A percentile compares a stretch with the other conserved stretches of the same genome.
phyloP scores from a whole-genome alignment of 2,329 filamentous ascomycete species.

The Didymella lethalis region DNA sequence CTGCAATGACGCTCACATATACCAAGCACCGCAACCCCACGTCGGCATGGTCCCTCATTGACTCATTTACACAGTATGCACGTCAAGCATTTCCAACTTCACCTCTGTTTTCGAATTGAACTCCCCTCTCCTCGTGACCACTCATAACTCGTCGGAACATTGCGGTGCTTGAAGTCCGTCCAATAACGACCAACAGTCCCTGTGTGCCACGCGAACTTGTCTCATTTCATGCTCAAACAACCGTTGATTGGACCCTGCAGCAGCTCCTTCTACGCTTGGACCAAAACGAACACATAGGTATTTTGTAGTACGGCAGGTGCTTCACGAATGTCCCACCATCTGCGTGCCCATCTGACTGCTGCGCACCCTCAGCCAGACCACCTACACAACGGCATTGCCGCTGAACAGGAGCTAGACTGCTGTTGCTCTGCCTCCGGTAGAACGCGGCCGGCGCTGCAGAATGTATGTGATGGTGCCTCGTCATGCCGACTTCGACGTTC shows the following conservation, averaged over 20 bases:
- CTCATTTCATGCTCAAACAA: slow-evolving; percentile 22
- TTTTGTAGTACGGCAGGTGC: slow-evolving; percentile 26
- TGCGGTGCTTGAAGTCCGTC: slow-evolving; percentile 18
- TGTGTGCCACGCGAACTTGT: slow-evolving; percentile 15
- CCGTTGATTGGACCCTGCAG: slow-evolving; percentile 43
- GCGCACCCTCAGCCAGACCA: slow-evolving; percentile 4
- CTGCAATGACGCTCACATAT: slow-evolving; percentile 8
- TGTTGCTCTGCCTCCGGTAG: slow-evolving; percentile 5
- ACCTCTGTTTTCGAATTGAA: slow-evolving; percentile 20
- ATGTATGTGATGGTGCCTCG: slow-evolving; percentile 14
- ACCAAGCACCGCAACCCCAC: background rate
- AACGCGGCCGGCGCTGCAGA: slow-evolving; percentile 17
- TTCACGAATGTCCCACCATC: slow-evolving; percentile 19
- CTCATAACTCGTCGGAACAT: slow-evolving; percentile 27
- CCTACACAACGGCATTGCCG: background rate
- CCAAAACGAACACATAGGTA: slow-evolving; percentile 10
- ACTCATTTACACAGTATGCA: slow-evolving; percentile 7
- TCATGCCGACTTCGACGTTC: slow-evolving; percentile 16
- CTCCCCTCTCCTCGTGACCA: slow-evolving; percentile 29
- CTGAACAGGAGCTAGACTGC: background rate
- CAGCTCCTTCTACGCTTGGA: slow-evolving; percentile 24
- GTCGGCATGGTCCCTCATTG: slow-evolving; percentile 8
- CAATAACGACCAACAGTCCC: slow-evolving; percentile 22
- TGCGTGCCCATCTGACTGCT: slow-evolving; percentile 3
- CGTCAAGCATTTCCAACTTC: slow-evolving; percentile 9